Conservation (phyloP, 1,284 basidiomycete genomes). For the Ceratobasidium sp. region DNA sequence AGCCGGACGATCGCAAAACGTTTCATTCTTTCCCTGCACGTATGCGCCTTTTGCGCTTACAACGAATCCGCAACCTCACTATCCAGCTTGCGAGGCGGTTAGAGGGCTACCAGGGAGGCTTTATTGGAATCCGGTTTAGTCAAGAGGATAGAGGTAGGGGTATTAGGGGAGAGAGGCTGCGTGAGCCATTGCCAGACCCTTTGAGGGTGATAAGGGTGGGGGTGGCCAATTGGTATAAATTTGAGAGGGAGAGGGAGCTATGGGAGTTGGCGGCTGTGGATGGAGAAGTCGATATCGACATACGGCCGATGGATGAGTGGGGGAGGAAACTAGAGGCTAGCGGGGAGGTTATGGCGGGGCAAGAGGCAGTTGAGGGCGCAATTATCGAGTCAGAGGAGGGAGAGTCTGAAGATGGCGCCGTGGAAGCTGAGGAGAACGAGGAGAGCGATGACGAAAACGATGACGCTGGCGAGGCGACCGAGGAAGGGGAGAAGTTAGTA, state of each 20-base stretch:
- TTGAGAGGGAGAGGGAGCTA: slow-evolving; percentile 54
- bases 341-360: slow-evolving; percentile 41
- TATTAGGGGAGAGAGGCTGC: slow-evolving; percentile 55
- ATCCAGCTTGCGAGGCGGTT: slow-evolving; percentile 43
- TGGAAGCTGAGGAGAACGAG: slow-evolving; percentile 1
- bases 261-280: slow-evolving; percentile 53
- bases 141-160: slow-evolving; percentile 53
- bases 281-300: slow-evolving; percentile 45
- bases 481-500: neutral
- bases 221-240: slow-evolving; percentile 51
- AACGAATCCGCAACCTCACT: slow-evolving; percentile 54
- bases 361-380: slow-evolving; percentile 20
- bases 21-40: slow-evolving; percentile 54
- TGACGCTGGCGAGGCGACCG: neutral
- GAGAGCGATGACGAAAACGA: slow-evolving; percentile 2
- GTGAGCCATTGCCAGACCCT: slow-evolving; percentile 49
- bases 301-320: slow-evolving; percentile 52
- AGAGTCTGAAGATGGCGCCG: neutral
- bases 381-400: slow-evolving; percentile 3
- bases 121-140: slow-evolving; percentile 54
- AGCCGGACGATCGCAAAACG: slow-evolving; percentile 54
- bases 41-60: slow-evolving; percentile 55
- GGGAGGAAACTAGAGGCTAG: slow-evolving; percentile 48
- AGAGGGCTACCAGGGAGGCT: slow-evolving; percentile 54
- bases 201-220: slow-evolving; percentile 47